Evolutionary conservation across 2,329 filamentous ascomycete genomes (phyloP), one percentile per base, ranked within the genome.

Genomic region (Cladophialophora chaetospira): DNA sequence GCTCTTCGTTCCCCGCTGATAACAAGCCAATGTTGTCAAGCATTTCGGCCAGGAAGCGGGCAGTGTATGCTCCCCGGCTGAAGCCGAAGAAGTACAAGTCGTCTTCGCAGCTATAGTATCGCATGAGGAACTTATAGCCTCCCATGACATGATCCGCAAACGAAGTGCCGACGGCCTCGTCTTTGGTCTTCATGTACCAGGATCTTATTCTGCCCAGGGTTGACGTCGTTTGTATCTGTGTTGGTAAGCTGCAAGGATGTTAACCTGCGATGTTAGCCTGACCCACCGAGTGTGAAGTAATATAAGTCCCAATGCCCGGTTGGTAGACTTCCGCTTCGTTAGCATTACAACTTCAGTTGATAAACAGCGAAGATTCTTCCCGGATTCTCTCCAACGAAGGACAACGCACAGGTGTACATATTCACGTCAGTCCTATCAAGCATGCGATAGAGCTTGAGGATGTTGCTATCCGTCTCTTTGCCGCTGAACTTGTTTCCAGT

Each of bases 71-170:
- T 15, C 88, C 88, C 17, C 88, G 82, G 40, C 83, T 87, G 72
- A 90, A 91, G 0, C 88, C 88, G 58, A 89, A 89, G 72, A 89
- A 83, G 68, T 85, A 89, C 31, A 89, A 87, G 53, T 79, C 74
- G 58, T 79, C 75, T 9, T 77, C 77, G 0, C 82, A 79, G 42
- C 78, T 78, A 68, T 89, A 89, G 69, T 86, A 88, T 15, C 85
- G 81, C 86, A 90, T 89, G 43, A 91, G 76, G 69, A 92, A 90
- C 53, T 86, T 85, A 72, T 94, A 94, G 1, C 88, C 89, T 5
- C 86, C 89, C 65, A 94, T 88, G 9, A 94, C 89, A 72, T 94
- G 89, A 55, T 90, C 81, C 63, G 88, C 88, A 62, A 95, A 93
- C 0, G 87, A 90, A 0, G 87, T 88, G 1, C 90, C 90, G 58